Conservation (phyloP, 1,139 yeast species). For the Kodamaea ohmeri region DNA sequence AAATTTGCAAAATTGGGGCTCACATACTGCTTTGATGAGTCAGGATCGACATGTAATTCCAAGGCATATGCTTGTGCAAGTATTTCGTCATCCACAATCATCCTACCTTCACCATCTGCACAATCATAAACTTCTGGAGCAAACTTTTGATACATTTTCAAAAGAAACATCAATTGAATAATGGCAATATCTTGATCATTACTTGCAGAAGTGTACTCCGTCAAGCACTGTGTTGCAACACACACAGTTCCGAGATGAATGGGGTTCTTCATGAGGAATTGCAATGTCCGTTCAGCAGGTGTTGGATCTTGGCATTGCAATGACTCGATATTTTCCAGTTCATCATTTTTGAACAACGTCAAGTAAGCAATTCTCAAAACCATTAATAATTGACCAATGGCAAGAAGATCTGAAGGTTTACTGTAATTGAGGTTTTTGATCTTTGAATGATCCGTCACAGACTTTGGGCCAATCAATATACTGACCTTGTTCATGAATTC, state of each 20-base stretch:
- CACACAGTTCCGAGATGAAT: slow-evolving; percentile 30
- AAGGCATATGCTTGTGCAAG: slow-evolving; percentile 16
- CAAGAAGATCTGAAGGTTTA: slow-evolving; percentile 14
- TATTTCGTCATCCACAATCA: slow-evolving; percentile 14
- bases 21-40: slow-evolving; percentile 12
- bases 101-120: slow-evolving; percentile 17
- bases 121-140: slow-evolving; percentile 20
- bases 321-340: slow-evolving; percentile 13
- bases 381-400: slow-evolving; percentile 17
- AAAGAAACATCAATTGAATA: slow-evolving; percentile 17
- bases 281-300: slow-evolving; percentile 18
- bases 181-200: slow-evolving; percentile 10
- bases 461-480: slow-evolving; percentile 15
- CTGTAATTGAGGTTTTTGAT: slow-evolving; percentile 12
- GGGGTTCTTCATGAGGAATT: slow-evolving; percentile 26
- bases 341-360: slow-evolving; percentile 19
- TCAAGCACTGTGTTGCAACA: slow-evolving; percentile 28
- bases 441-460: slow-evolving; percentile 11
- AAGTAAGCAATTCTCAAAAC: slow-evolving; percentile 19
- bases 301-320: slow-evolving; percentile 9
- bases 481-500: slow-evolving; percentile 17
- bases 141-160: slow-evolving; percentile 15
- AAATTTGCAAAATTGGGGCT: slow-evolving; percentile 15
- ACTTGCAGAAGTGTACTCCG: slow-evolving; percentile 7
- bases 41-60: slow-evolving; percentile 18